phyloP scores from a whole-genome alignment of 2,329 filamentous ascomycete genomes.

The Dactylella cylindrospora region DNA sequence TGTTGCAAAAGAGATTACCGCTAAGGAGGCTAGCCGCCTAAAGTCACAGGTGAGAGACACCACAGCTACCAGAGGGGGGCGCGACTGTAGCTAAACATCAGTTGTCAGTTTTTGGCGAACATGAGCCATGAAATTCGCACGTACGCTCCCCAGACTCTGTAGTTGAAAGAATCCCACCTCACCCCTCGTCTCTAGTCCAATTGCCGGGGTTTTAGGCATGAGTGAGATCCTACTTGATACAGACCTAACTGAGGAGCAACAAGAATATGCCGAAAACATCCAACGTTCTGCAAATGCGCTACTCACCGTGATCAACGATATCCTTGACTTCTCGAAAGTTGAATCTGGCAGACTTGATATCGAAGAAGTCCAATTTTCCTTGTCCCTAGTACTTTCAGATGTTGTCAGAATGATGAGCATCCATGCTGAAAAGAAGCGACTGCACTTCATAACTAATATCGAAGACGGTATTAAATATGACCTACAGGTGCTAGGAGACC shows the following conservation, averaged over 20 bases:
- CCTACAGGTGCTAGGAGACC: slow-evolving; percentile 75
- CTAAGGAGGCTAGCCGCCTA: slow-evolving; percentile 75
- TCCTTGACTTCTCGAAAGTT: slow-evolving; percentile 84
- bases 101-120: slow-evolving; percentile 60
- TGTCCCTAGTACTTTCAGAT: slow-evolving; percentile 72
- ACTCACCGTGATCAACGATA: slow-evolving; percentile 86
- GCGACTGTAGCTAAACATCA: not conserved
- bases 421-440: slow-evolving; percentile 75
- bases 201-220: slow-evolving; percentile 79
- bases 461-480: slow-evolving; percentile 61
- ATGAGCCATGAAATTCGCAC: slow-evolving; percentile 73
- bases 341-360: slow-evolving; percentile 76
- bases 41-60: slow-evolving; percentile 61
- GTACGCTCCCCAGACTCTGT: slow-evolving; percentile 16
- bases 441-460: slow-evolving; percentile 70
- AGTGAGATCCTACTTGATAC: slow-evolving; percentile 72
- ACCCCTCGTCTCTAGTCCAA: slow-evolving; percentile 60
- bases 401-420: slow-evolving; percentile 86
- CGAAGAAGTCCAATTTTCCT: slow-evolving; percentile 76
- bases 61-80: not conserved
- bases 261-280: slow-evolving; percentile 75
- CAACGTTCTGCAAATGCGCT: slow-evolving; percentile 77
- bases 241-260: slow-evolving; percentile 67
- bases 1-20: slow-evolving; percentile 73
- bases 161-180: not conserved